A percentile compares a stretch with the other conserved stretches of the same genome.
Evolutionary conservation across 2,329 filamentous ascomycete genomes (phyloP).

Genomic region (Trichoderma sp.): DNA sequence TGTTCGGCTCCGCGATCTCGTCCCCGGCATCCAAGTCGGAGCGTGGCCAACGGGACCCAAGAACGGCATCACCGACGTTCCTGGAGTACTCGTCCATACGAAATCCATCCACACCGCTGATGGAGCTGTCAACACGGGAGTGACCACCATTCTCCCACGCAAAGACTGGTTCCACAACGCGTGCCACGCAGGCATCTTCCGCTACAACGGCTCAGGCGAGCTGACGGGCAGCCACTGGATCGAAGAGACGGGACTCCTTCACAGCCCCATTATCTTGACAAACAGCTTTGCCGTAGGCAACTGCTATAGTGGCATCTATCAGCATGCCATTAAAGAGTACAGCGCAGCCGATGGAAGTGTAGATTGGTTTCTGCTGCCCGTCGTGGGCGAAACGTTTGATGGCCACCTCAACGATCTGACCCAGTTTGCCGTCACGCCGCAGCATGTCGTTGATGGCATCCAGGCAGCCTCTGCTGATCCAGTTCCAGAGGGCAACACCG

Average conservation of each 20-base stretch:
- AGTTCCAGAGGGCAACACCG: constrained; percentile 60
- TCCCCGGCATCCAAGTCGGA: constrained; percentile 45
- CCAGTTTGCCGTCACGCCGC: constrained; percentile 52
- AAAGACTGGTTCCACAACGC: constrained; percentile 44
- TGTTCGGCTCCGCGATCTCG: constrained; percentile 40
- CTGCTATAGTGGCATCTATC: constrained; percentile 50
- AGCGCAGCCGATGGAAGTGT: constrained; percentile 42
- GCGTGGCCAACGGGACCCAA: constrained; percentile 44
- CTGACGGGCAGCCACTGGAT: constrained; percentile 61
- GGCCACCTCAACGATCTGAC: constrained; percentile 58
- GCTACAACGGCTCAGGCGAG: constrained; percentile 62
- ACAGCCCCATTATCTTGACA: constrained; percentile 59
- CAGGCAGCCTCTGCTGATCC: constrained; percentile 49
- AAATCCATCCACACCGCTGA: constrained; percentile 37
- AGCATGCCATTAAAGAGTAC: constrained; percentile 51
- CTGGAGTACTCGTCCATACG: constrained; percentile 47
- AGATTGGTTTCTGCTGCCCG: constrained; percentile 55
- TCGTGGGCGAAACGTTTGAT: constrained; percentile 62
- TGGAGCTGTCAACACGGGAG: constrained; percentile 44
- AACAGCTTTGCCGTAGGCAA: constrained; percentile 58
- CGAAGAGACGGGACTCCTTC: constrained; percentile 57
- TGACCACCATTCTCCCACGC: constrained; percentile 49
- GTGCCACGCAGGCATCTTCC: constrained; percentile 50
- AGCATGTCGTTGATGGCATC: constrained; percentile 57
- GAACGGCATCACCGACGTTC: constrained; percentile 50